Evolutionary conservation across 805 yeast genomes (phyloP).

Genomic region (Metschnikowia koreensis): DNA sequence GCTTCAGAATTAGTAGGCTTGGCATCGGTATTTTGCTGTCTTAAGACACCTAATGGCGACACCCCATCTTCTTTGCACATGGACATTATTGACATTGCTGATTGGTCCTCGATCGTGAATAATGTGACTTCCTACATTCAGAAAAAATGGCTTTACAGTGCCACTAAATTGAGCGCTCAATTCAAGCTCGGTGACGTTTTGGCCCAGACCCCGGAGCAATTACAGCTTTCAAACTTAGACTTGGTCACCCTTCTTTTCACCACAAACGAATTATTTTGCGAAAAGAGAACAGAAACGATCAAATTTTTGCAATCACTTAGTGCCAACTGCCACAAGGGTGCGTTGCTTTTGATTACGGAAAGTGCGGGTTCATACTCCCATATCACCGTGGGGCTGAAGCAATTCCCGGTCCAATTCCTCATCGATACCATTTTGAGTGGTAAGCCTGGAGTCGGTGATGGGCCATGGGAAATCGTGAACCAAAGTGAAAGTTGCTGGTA

Average conservation of each 20-base stretch:
- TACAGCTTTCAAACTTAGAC: constrained; percentile 28
- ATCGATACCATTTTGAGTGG: constrained; percentile 72
- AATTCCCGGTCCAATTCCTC: constrained; percentile 78
- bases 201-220: constrained; percentile 13
- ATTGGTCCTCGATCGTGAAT: constrained; percentile 61
- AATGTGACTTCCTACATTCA: constrained; percentile 45
- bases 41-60: constrained; percentile 34
- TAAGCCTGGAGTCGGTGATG: constrained; percentile 36
- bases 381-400: constrained; percentile 69
- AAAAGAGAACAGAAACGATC: constrained; percentile 60
- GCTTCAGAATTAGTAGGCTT: constrained; percentile 75
- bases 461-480: constrained; percentile 65
- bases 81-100: constrained; percentile 71
- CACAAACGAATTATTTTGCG: constrained; percentile 80
- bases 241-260: constrained; percentile 77
- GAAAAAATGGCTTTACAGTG: constrained; percentile 51
- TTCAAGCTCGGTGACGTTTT: constrained; percentile 35
- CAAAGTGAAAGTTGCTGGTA: constrained; percentile 82
- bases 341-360: constrained; percentile 68
- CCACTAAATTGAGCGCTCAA: constrained; percentile 26
- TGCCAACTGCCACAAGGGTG: constrained; percentile 50
- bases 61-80: constrained; percentile 41
- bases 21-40: constrained; percentile 52
- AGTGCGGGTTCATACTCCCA: constrained; percentile 90
- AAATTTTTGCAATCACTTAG: constrained; percentile 39